These are phyloP conservation scores for Penicillium nucicola DNA, from an alignment of 495 filamentous ascomycete genomes.

Conservation along the genomic window DNA sequence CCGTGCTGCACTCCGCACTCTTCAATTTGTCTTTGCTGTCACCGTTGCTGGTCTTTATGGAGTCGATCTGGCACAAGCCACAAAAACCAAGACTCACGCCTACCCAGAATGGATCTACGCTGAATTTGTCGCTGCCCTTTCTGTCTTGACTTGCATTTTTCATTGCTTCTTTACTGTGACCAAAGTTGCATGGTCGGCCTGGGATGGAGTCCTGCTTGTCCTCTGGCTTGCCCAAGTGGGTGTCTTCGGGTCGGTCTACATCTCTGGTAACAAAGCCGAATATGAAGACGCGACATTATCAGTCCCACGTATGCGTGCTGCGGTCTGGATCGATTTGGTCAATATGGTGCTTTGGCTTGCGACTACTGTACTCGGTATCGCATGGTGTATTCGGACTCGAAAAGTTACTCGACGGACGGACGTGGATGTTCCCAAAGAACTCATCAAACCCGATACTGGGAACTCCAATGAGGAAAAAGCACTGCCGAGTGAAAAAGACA, in stretches of 20 bases:
- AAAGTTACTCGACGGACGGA: conserved; percentile 6
- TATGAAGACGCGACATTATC: conserved; percentile 37
- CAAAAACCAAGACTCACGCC: conserved; percentile 40
- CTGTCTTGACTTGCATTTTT: conserved; percentile 55
- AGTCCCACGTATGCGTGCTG: conserved; percentile 66
- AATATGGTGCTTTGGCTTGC: conserved; percentile 67
- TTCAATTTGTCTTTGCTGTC: conserved; percentile 64
- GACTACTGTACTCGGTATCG: conserved; percentile 36
- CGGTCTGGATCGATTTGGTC: conserved; percentile 68
- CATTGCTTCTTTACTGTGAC: conserved; percentile 57
- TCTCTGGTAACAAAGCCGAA: conserved; percentile 50
- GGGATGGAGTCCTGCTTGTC: conserved; percentile 63
- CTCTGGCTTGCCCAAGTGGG: conserved; percentile 73
- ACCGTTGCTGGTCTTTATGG: conserved; percentile 70
- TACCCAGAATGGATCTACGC: conserved; percentile 72
- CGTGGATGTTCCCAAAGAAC: neutral
- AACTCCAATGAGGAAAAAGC: neutral
- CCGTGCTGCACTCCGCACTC: conserved; percentile 54
- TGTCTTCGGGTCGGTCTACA: conserved; percentile 65
- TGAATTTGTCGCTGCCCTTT: conserved; percentile 55
- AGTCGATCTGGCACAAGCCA: conserved; percentile 56
- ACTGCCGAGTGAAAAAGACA: no score
- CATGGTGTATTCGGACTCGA: conserved; percentile 14
- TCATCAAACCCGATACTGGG: neutral
- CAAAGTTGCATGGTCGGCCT: conserved; percentile 51